These are phyloP conservation scores for Barbatosphaeria neglecta DNA, from an alignment of 495 filamentous ascomycete genomes.

Conservation along the genomic window DNA sequence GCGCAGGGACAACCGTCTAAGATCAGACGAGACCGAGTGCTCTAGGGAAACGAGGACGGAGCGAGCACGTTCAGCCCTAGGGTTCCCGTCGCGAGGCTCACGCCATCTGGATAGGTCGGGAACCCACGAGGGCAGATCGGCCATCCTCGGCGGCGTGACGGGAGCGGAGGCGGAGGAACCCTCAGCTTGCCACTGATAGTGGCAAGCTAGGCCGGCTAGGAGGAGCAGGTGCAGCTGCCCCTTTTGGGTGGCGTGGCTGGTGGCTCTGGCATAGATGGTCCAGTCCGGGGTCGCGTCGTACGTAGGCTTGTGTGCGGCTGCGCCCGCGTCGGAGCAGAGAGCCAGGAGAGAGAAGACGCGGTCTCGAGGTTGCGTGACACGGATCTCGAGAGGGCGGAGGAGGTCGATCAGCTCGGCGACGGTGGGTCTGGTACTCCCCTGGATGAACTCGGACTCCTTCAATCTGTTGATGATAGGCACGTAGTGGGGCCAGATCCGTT, in stretches of 20 bases:
- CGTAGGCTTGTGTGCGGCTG: not conserved
- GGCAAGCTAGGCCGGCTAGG: not conserved
- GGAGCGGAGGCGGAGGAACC: not conserved
- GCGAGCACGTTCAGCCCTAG: not conserved
- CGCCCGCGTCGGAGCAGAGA: not conserved
- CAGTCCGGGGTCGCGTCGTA: not conserved
- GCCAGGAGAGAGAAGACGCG: constrained; percentile 1
- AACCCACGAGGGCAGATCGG: not conserved
- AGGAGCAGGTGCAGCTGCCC: constrained; percentile 1
- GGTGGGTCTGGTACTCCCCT: not conserved
- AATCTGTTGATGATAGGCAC: not conserved
- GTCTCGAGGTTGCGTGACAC: not conserved
- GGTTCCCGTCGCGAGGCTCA: not conserved
- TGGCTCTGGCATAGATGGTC: not conserved
- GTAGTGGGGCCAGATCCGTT: not conserved
- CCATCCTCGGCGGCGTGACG: not conserved
- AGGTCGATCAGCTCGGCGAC: not conserved
- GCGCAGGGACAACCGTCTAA: not conserved
- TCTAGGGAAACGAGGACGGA: not conserved
- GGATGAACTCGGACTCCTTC: not conserved
- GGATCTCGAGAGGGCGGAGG: not conserved
- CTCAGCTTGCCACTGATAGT: not conserved
- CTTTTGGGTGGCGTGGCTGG: not conserved
- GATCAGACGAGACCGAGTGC: not conserved
- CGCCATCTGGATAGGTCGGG: not conserved